Conservation (phyloP, 306 rosid genomes). For the Quercus suber region DNA sequence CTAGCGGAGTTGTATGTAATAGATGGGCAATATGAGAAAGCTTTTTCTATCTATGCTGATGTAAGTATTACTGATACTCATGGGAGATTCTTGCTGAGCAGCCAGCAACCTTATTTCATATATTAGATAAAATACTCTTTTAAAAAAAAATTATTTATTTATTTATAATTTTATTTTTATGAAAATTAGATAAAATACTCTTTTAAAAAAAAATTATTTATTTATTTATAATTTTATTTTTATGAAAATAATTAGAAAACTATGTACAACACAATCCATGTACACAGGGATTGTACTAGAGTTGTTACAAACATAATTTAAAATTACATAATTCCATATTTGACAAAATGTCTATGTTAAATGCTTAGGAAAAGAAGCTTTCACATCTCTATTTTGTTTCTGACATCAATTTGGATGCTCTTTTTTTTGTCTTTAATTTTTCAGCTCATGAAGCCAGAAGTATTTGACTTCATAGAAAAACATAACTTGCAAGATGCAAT, state of each 20-base stretch:
- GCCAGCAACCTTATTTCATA: constrained; percentile 1
- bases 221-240: no score
- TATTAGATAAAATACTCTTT: neutral
- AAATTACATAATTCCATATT: no score
- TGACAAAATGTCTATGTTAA: neutral
- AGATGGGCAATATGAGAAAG: constrained; percentile 79
- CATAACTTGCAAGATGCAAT: constrained; percentile 73
- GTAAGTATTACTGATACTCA: constrained; percentile 51
- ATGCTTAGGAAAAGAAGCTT: constrained; percentile 10
- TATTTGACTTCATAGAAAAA: constrained; percentile 87
- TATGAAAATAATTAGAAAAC: no score
- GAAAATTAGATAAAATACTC: neutral
- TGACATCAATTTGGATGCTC: constrained; percentile 9
- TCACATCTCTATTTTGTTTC: neutral
- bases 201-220: no score
- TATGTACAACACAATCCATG: no score
- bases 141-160: no score
- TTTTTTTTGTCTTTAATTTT: constrained; percentile 20
- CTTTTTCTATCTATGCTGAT: constrained; percentile 89
- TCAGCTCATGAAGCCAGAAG: constrained; percentile 88
- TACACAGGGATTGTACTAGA: no score
- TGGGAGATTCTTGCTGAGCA: constrained; percentile 14
- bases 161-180: no score
- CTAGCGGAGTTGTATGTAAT: constrained; percentile 86
- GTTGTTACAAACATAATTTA: no score